A percentile compares a stretch with the other conserved stretches of the same genome.
Evolutionary conservation across 2,329 filamentous ascomycete species (phyloP).

Genomic region (Lithohypha guttulata): DNA sequence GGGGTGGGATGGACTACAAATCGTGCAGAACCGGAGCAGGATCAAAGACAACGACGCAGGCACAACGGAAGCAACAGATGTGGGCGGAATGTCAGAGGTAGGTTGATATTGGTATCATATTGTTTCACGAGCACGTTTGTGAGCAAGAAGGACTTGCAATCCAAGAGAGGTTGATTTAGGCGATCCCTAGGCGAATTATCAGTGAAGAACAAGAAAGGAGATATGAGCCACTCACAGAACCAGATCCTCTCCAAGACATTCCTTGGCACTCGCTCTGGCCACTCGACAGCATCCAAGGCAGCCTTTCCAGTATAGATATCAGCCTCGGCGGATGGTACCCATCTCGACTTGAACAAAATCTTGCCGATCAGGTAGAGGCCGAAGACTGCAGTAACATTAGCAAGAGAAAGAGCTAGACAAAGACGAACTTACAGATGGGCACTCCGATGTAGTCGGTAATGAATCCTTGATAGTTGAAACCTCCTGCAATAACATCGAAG

Average conservation of each 20-base stretch:
- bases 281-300: conserved; percentile 25
- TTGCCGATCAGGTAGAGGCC: not conserved
- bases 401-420: no score
- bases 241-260: conserved; percentile 26
- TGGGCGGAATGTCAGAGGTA: no score
- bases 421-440: conserved; percentile 31
- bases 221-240: conserved; percentile 21
- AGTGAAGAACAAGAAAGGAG: not conserved
- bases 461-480: conserved; percentile 39
- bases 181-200: not conserved
- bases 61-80: no score
- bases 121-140: no score
- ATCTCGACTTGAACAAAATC: not conserved
- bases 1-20: no score
- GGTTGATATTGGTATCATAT: no score
- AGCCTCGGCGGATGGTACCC: conserved; percentile 22
- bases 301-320: conserved; percentile 28
- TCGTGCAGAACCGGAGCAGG: no score
- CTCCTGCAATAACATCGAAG: conserved; percentile 35
- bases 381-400: not conserved
- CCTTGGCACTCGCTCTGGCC: conserved; percentile 25
- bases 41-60: no score
- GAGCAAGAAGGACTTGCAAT: no score
- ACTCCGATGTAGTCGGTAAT: conserved; percentile 42
- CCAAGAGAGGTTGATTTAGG: not conserved